Conservation (phyloP, 768 basidiomycete species). For the Lactarius sanguifluus region DNA sequence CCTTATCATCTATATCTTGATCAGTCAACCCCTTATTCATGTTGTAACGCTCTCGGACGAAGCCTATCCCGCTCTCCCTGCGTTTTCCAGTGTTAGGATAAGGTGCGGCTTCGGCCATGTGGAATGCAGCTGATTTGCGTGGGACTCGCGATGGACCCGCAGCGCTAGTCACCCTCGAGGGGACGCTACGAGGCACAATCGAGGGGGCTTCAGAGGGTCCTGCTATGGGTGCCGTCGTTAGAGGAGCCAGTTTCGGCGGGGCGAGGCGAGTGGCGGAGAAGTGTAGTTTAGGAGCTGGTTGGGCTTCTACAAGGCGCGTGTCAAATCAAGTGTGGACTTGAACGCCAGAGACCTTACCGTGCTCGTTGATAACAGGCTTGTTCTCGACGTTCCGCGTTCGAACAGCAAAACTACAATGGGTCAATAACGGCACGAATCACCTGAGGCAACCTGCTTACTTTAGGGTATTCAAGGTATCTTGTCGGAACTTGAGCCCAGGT, state of each 20-base stretch:
- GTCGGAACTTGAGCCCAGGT: slow-evolving; percentile 75
- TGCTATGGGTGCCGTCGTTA: slow-evolving; percentile 11
- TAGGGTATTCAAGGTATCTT: slow-evolving; percentile 89
- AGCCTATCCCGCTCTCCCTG: slow-evolving; percentile 27
- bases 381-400: slow-evolving; percentile 88
- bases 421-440: slow-evolving; percentile 1
- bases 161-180: slow-evolving; percentile 4
- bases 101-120: slow-evolving; percentile 20
- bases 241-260: slow-evolving; percentile 45
- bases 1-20: slow-evolving; percentile 74
- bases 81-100: slow-evolving; percentile 25
- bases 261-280: slow-evolving; percentile 60
- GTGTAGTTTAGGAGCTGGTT: slow-evolving; percentile 56
- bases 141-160: slow-evolving; percentile 28
- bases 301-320: slow-evolving; percentile 48
- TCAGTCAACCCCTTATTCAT: slow-evolving; percentile 47
- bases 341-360: slow-evolving; percentile 43
- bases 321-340: slow-evolving; percentile 7
- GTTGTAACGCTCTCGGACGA: slow-evolving; percentile 20
- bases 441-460: slow-evolving; percentile 51
- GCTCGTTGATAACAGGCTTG: slow-evolving; percentile 73
- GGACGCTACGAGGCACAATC: slow-evolving; percentile 24
- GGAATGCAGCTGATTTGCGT: slow-evolving; percentile 22
- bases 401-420: slow-evolving; percentile 60
- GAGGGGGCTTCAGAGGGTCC: slow-evolving; percentile 32